Percentiles rank a stretch among this genome's conserved stretches.
These are phyloP conservation scores for Aureobasidium sp. DNA, from an alignment of 2,329 filamentous ascomycete genomes.

Conservation along the genomic window DNA sequence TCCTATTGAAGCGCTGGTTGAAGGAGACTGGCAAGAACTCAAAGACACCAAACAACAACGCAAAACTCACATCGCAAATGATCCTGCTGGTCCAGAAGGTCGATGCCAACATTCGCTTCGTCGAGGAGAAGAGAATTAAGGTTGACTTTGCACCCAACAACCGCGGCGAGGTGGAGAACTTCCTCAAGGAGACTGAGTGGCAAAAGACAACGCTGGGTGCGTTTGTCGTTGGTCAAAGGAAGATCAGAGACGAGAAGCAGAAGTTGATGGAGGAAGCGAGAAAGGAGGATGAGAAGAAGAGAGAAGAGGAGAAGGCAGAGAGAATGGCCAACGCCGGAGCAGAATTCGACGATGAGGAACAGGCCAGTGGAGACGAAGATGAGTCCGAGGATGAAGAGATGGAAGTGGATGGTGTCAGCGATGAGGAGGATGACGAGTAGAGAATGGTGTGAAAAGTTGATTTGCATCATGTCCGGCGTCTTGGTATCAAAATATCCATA, in stretches of 20 bases:
- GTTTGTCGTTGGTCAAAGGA: constrained; percentile 79
- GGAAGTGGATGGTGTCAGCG: constrained; percentile 21
- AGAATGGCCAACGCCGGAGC: constrained; percentile 30
- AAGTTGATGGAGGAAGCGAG: constrained; percentile 70
- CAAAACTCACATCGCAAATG: constrained; percentile 68
- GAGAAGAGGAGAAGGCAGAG: constrained; percentile 43
- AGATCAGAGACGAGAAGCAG: constrained; percentile 67
- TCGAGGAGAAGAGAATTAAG: constrained; percentile 74
- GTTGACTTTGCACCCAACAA: constrained; percentile 87
- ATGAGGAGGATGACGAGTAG: constrained; percentile 16
- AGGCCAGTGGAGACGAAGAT: constrained; percentile 29
- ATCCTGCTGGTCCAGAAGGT: constrained; percentile 82
- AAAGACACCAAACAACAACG: constrained; percentile 77
- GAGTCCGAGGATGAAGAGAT: constrained; percentile 25
- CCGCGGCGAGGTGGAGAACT: constrained; percentile 74
- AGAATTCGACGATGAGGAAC: constrained; percentile 18
- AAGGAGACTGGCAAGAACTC: constrained; percentile 62
- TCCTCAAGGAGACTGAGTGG: constrained; percentile 79
- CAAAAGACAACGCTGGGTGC: constrained; percentile 86
- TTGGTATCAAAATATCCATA: not conserved
- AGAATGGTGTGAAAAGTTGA: not conserved
- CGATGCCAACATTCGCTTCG: constrained; percentile 77
- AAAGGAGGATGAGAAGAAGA: constrained; percentile 55
- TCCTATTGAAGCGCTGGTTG: constrained; percentile 91
- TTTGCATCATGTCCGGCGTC: not conserved